phyloP scores from a whole-genome alignment of 768 basidiomycete genomes.

The Leccinum boreale region DNA sequence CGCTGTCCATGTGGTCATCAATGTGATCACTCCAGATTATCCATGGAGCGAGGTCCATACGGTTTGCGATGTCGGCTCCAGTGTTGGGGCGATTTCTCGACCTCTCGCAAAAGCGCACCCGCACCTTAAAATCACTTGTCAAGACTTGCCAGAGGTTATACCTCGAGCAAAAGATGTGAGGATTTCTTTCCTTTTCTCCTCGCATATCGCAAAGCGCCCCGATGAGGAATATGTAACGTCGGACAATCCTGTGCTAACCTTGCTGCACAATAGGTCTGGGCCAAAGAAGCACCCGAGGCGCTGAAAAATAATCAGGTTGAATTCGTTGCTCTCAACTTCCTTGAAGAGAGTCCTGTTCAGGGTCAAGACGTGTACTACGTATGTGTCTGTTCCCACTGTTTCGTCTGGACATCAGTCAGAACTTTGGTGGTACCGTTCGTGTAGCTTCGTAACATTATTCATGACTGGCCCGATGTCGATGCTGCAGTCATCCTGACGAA shows the following conservation, averaged over 20 bases:
- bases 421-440: background rate
- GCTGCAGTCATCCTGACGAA: slow-evolving; percentile 30
- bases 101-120: background rate
- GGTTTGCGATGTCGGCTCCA: background rate
- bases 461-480: slow-evolving; percentile 37
- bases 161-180: background rate
- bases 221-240: background rate
- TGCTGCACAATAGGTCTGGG: background rate
- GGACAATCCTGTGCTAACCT: background rate
- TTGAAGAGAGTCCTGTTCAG: background rate
- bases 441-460: slow-evolving; percentile 29
- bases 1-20: no score
- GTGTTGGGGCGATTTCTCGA: background rate
- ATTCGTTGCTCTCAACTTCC: background rate
- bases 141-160: background rate
- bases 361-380: background rate
- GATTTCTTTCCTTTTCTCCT: background rate
- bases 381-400: background rate
- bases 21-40: background rate
- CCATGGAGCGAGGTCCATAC: background rate
- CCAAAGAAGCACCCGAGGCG: background rate
- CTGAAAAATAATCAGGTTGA: slow-evolving; percentile 11
- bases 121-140: background rate
- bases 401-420: background rate
- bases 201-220: background rate